Evolutionary conservation across 2,329 filamentous ascomycete species (phyloP), one percentile per base, ranked within the genome.

Genomic region (Xylariales sp.): DNA sequence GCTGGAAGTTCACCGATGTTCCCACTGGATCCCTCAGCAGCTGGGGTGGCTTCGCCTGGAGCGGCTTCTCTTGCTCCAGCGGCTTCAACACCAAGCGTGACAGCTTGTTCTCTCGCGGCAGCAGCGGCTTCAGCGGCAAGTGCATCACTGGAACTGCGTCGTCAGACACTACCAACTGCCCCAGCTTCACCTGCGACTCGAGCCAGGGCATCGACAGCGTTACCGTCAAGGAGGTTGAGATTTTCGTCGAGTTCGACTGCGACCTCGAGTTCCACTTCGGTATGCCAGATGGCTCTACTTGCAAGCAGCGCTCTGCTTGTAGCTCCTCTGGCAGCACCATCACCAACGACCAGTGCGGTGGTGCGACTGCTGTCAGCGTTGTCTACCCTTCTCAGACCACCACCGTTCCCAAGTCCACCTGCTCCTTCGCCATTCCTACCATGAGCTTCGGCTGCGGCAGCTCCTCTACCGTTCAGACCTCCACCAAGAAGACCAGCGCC

Each of bases 331-430:
- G 87, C 53, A 82, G 79, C 41, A 76, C 74, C 32, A 72, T 96
- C 53, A 67, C 78, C 65, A 96, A 96, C 76, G 78, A 70, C 44
- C 88, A 96, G 74, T 97, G 91, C 61, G 91, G 89, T 77, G 90
- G 90, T 63, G 90, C 91, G 48, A 88, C 76, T 59, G 81, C 79
- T 41, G 88, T 96, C 44, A 81, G 77, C 38, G 81, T 96, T 59
- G 65, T 81, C 59, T 79, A 72, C 63, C 74, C 76, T 47, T 63
- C 76, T 41, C 78, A 83, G 56, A 66, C 76, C 46, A 61, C 72
- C 45, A 71, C 74, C 55, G n/a, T n/a, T n/a, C 58, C 68, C 42
- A 72, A 78, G 59, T 63, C 72, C 33, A 66, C 63, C 52, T 93
- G 87, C 70, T 73, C 75, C 51, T 74, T 95, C 52, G 80, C 81